Evolutionary conservation across 1,284 basidiomycete genomes (phyloP).

Genomic region (Flammula alnicola): DNA sequence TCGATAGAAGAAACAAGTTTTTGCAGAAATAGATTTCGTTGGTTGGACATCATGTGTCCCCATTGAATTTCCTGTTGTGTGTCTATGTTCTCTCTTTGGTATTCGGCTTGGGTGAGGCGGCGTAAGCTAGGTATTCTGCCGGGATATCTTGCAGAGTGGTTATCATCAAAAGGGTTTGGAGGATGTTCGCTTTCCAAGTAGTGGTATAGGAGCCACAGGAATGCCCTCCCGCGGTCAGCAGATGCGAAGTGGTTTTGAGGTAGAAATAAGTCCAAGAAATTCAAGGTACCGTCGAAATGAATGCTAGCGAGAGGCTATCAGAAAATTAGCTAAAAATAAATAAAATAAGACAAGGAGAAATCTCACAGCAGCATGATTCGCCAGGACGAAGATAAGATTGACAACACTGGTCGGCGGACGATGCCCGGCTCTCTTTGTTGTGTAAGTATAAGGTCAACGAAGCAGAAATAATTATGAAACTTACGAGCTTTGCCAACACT

Average conservation of each 20-base stretch:
- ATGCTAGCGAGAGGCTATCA: slow-evolving; percentile 65
- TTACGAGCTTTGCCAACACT: slow-evolving; percentile 64
- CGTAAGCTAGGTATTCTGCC: slow-evolving; percentile 62
- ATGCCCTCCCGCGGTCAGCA: slow-evolving; percentile 70
- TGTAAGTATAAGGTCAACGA: slow-evolving; percentile 12
- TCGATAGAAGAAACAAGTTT: slow-evolving; percentile 56
- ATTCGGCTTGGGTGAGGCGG: slow-evolving; percentile 52
- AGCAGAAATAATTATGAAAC: background rate
- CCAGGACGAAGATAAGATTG: slow-evolving; percentile 78
- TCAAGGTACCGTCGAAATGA: slow-evolving; percentile 77
- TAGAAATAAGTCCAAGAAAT: slow-evolving; percentile 83
- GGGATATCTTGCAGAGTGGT: slow-evolving; percentile 50
- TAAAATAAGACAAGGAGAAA: slow-evolving; percentile 6
- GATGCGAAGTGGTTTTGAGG: slow-evolving; percentile 71
- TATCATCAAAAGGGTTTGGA: slow-evolving; percentile 71
- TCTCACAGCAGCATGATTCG: slow-evolving; percentile 69
- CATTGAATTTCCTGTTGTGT: slow-evolving; percentile 68
- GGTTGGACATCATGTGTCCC: slow-evolving; percentile 68
- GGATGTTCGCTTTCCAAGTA: slow-evolving; percentile 68
- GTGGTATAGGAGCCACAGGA: slow-evolving; percentile 81
- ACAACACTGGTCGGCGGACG: slow-evolving; percentile 80
- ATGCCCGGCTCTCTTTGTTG: slow-evolving; percentile 53
- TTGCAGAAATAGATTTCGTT: slow-evolving; percentile 66
- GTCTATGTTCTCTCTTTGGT: slow-evolving; percentile 68
- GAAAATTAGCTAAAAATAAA: slow-evolving; percentile 10